A percentile compares a stretch with the other conserved stretches of the same genome.
These are phyloP conservation scores for Pythium coloratum DNA, from an alignment of 352 stramenopile genomes.

Conservation along the genomic window DNA sequence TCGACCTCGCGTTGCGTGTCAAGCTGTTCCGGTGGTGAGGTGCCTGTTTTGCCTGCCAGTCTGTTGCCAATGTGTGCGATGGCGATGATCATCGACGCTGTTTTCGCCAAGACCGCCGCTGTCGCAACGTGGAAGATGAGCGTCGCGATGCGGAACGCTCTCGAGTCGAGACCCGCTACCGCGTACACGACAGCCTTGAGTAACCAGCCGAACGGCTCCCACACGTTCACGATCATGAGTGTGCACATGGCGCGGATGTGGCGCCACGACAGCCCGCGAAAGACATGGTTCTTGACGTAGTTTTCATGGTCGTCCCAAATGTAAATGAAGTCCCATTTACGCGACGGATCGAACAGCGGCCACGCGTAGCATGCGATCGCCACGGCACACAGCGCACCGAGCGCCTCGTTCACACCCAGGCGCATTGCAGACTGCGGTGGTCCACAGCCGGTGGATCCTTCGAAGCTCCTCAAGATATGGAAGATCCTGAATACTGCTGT, in stretches of 20 bases:
- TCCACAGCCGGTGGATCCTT: neutral
- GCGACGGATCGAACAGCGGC: constrained; percentile 22
- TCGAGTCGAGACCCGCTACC: constrained; percentile 36
- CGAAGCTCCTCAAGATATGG: constrained; percentile 22
- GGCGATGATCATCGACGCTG: constrained; percentile 31
- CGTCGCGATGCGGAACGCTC: constrained; percentile 43
- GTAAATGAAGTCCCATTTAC: constrained; percentile 48
- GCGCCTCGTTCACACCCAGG: neutral
- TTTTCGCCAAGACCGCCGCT: constrained; percentile 30
- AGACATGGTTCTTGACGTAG: constrained; percentile 51
- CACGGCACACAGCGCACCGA: constrained; percentile 6
- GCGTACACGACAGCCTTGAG: constrained; percentile 53
- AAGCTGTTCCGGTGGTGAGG: neutral
- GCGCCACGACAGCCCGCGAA: constrained; percentile 37
- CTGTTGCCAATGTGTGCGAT: constrained; percentile 15
- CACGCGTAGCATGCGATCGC: constrained; percentile 14
- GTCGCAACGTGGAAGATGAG: constrained; percentile 40
- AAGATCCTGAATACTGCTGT: constrained; percentile 10
- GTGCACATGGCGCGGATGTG: constrained; percentile 51
- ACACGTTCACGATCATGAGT: constrained; percentile 62
- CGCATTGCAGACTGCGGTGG: neutral
- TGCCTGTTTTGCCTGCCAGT: constrained; percentile 5
- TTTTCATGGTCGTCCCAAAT: constrained; percentile 64
- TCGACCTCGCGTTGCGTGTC: neutral
- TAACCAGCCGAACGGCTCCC: constrained; percentile 66